A percentile compares a stretch with the other conserved stretches of the same genome.
Evolutionary conservation across 805 yeast species (phyloP).

Genomic region (Ogataea pignaliae): DNA sequence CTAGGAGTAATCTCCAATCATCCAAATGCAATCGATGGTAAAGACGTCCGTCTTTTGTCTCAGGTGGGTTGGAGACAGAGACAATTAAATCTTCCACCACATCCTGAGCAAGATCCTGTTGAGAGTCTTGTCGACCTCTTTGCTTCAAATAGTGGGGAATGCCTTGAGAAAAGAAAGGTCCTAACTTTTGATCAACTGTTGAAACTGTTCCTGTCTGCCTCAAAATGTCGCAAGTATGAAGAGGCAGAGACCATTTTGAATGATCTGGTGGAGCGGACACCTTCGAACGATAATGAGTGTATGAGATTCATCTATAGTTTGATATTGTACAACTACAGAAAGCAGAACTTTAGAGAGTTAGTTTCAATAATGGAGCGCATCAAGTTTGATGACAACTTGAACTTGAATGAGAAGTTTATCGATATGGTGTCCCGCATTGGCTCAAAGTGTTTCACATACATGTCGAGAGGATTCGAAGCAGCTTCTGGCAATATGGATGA

Average conservation of each 20-base stretch:
- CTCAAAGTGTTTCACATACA: neutral
- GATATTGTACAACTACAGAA: slow-evolving; percentile 10
- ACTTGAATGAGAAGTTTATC: neutral
- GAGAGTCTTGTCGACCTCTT: no score
- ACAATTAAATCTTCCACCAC: slow-evolving; percentile 4
- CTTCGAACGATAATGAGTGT: slow-evolving; percentile 10
- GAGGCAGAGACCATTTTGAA: slow-evolving; percentile 9
- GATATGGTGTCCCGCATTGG: neutral
- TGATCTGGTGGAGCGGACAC: slow-evolving; percentile 6
- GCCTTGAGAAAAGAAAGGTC: neutral
- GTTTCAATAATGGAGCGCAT: slow-evolving; percentile 12
- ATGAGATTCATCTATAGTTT: slow-evolving; percentile 11
- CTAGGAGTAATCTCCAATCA: slow-evolving; percentile 10
- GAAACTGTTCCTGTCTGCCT: neutral
- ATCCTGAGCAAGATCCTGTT: neutral
- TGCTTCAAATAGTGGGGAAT: no score
- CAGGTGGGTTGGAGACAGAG: slow-evolving; percentile 21
- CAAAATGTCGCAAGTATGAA: slow-evolving; percentile 1
- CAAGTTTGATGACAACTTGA: slow-evolving; percentile 6
- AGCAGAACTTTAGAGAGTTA: slow-evolving; percentile 10
- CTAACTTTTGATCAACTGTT: slow-evolving; percentile 3
- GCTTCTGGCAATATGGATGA: neutral
- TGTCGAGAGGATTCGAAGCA: neutral
- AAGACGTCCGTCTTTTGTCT: slow-evolving; percentile 12
- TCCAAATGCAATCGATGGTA: slow-evolving; percentile 7